Percentiles rank a stretch among this genome's conserved stretches.
These are phyloP conservation scores for Aspergillus fructus DNA, from an alignment of 2,329 filamentous ascomycete genomes.

Conservation along the genomic window DNA sequence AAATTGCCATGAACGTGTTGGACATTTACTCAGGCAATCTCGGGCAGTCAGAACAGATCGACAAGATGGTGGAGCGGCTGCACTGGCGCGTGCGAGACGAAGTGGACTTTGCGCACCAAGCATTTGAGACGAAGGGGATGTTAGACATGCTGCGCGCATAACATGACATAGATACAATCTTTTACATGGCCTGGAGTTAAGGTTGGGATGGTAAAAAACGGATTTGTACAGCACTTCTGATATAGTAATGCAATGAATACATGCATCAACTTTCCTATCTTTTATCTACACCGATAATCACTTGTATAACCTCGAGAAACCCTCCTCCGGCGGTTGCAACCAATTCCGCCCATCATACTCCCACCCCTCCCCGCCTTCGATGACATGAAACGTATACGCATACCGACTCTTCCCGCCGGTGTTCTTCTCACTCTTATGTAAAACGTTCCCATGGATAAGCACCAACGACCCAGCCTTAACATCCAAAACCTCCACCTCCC, in stretches of 20 bases:
- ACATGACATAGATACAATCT: background rate
- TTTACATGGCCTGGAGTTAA: constrained; percentile 8
- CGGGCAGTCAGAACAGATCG: constrained; percentile 70
- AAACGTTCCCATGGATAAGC: constrained; percentile 88
- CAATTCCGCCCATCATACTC: constrained; percentile 86
- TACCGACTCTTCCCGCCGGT: constrained; percentile 80
- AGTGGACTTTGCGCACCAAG: constrained; percentile 79
- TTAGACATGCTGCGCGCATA: constrained; percentile 65
- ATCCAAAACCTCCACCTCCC: constrained; percentile 68
- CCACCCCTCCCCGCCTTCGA: constrained; percentile 69
- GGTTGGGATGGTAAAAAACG: constrained; percentile 6
- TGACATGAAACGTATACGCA: constrained; percentile 97
- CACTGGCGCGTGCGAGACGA: constrained; percentile 71
- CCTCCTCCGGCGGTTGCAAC: constrained; percentile 82
- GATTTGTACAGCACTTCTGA: constrained; percentile 6
- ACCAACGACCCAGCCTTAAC: constrained; percentile 90
- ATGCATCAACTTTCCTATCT: background rate
- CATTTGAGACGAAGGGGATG: constrained; percentile 83
- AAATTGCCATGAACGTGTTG: constrained; percentile 76
- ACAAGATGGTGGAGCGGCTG: constrained; percentile 67
- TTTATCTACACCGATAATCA: background rate
- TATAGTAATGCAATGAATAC: constrained; percentile 3
- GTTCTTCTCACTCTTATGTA: constrained; percentile 97
- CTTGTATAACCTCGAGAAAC: constrained; percentile 68
- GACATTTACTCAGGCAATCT: constrained; percentile 85